A percentile compares a stretch with the other conserved stretches of the same genome.
These are phyloP conservation scores for Vitis vinifera DNA, from an alignment of 164 flowering plant species.

Conservation along the genomic window ASM3070453v1 NC_081820.1:22600001-22600500, in stretches of 20 bases:
- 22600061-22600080: neutral
- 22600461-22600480: too few relatives aligned
- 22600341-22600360: neutral
- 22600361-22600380: too few relatives aligned
- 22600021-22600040: slow-evolving; percentile 1
- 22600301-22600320: slow-evolving; percentile 17
- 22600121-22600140: slow-evolving; percentile 8
- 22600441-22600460: too few relatives aligned
- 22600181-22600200: slow-evolving; percentile 7
- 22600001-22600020: neutral
- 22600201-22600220: slow-evolving; percentile 6
- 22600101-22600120: slow-evolving; percentile 6
- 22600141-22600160: slow-evolving; percentile 11
- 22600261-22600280: slow-evolving; percentile 11
- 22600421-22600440: too few relatives aligned
- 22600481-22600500: too few relatives aligned
- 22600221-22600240: slow-evolving; percentile 7
- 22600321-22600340: slow-evolving; percentile 19
- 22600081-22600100: slow-evolving; percentile 2
- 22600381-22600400: too few relatives aligned
- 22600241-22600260: slow-evolving; percentile 4
- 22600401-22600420: too few relatives aligned
- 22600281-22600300: neutral
- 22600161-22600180: slow-evolving; percentile 16
- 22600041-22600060: slow-evolving; percentile 9